Base-by-base conservation (phyloP, 2,329 filamentous ascomycete genomes). In the Remersonia thermophila region DNA sequence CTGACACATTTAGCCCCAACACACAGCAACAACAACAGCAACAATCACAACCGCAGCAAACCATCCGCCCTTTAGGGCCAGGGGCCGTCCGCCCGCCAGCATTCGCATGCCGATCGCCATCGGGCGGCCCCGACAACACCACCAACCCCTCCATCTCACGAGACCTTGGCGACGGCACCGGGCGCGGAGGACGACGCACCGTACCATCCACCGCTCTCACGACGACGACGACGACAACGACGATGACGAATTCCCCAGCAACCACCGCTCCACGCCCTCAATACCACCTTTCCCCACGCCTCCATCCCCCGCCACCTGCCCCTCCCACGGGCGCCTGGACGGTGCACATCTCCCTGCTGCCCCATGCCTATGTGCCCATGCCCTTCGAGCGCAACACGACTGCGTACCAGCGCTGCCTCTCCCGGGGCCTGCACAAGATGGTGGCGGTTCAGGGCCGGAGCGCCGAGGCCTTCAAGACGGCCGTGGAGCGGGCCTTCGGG, bases 361-460 rank as follows among this genome's bases (percentile, higher is more conserved):
- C 72, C 3, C 66, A 63, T 32, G 60, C 59, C 10, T 62, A 62
- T 25, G 65, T 69, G 38, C 66, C 70, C 4, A 73, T 75, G 44
- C 72, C 72, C 0, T 77, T 76, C 49, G 72, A 76, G 52, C 71
- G 72, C 48, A 70, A 75, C 45, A 75, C 71, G 11, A 67, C 62
- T 28, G 71, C 71, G 3, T 77, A 77, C 53, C 74, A 74, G 48
- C 62, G 72, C 30, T 75, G 71, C 30, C 58, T 76, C 4, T 77
- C 72, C 11, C 67, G 72, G 12, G 72, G 72, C 3, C 61, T 76
- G 30, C 72, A 76, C 46, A 68, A 66, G 40, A 67, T 73, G 55
- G 59, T 76, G 13, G 68, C 65, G 7, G 61, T 77, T 10, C 59
- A 61, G 30, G 69, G 67, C 13, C 59, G 58, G 3, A 62, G 66